Base-by-base conservation (phyloP, 176 grass and related monocot species). In the Phragmites australis region DNA sequence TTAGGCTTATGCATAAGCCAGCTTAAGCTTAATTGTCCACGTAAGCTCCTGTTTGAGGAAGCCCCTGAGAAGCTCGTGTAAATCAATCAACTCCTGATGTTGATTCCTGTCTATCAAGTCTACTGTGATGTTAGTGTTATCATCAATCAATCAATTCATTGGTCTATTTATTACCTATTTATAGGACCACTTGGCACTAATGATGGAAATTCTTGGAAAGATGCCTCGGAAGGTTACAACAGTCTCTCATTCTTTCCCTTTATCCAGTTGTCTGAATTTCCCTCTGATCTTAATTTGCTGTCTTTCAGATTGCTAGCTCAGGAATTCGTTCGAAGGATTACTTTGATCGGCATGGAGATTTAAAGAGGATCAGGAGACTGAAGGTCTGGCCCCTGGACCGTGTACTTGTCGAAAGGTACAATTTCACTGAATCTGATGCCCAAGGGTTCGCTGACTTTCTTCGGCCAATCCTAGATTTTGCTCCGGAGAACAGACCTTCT, bases 201-300 rank as follows among this genome's bases (percentile, higher is more conserved):
- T 93, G 92, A 98, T 98, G 92, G 95, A 98, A 82, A 82, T 86
- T 50, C 88, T 98, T 6, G 95, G 95, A 68, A 98, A 93, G 83
- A 94, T 98, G 80, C 92, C 92, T 44, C 82, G 82, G 83, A 90
- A 98, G 88, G 95, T 91, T 42, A 26, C 7, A 59, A 0, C 64
- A 80, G 45, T 41, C 29, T 83, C 61, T 42, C 21, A 8, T 6
- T 34, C 23, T 48, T 27, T 42, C 59, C 62, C 2, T 68, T 18
- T 58, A 5, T 70, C 60, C 43, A 58, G 4, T 22, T 40, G 31
- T 72, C n/a, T 57, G 26, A 19, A 26, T 37, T 34, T 26, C 13
- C 26, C 13, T 60, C 51, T 81, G 55, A 91, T 13, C 25, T 58
- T 77, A 23, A 61, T 61, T 54, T 61, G 9, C 51, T 52, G 11